Evolutionary conservation across 2,329 filamentous ascomycete species (phyloP).

Genomic region (Sphaerulina populicola): DNA sequence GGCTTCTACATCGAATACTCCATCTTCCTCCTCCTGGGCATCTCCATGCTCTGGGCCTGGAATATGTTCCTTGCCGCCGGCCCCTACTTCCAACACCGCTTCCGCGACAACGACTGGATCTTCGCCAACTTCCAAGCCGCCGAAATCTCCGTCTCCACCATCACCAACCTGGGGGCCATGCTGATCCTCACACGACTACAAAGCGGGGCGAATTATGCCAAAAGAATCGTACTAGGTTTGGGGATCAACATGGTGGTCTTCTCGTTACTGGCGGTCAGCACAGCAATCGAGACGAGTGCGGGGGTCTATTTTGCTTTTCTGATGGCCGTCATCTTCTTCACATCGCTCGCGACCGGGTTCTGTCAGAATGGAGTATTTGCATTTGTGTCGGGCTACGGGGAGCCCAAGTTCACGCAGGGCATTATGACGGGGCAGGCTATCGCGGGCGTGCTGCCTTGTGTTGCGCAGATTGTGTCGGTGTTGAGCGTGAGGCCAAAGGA

Average conservation of each 20-base stretch:
- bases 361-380: slow-evolving; percentile 93
- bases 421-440: slow-evolving; percentile 94
- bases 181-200: slow-evolving; percentile 73
- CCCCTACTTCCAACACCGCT: slow-evolving; percentile 83
- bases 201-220: slow-evolving; percentile 74
- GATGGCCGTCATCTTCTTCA: slow-evolving; percentile 69
- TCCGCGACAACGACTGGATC: slow-evolving; percentile 61
- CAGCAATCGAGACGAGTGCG: slow-evolving; percentile 56
- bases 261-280: slow-evolving; percentile 69
- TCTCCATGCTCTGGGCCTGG: slow-evolving; percentile 98
- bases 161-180: slow-evolving; percentile 71
- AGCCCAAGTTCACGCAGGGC: slow-evolving; percentile 84
- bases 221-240: slow-evolving; percentile 71
- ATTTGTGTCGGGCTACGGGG: slow-evolving; percentile 76
- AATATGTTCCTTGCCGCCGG: slow-evolving; percentile 97
- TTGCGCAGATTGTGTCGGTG: slow-evolving; percentile 79
- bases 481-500: slow-evolving; percentile 35
- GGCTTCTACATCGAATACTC: slow-evolving; percentile 73
- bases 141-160: slow-evolving; percentile 76
- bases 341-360: slow-evolving; percentile 71
- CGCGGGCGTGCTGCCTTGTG: slow-evolving; percentile 78
- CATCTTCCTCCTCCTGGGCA: slow-evolving; percentile 75
- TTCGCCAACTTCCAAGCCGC: slow-evolving; percentile 78
- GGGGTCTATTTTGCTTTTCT: slow-evolving; percentile 69
- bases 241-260: slow-evolving; percentile 71